A percentile compares a stretch with the other conserved stretches of the same genome.
These are phyloP conservation scores for Mantamonas sphyraenae DNA, from an alignment of 78 protist species.

Conservation along the genomic window DNA sequence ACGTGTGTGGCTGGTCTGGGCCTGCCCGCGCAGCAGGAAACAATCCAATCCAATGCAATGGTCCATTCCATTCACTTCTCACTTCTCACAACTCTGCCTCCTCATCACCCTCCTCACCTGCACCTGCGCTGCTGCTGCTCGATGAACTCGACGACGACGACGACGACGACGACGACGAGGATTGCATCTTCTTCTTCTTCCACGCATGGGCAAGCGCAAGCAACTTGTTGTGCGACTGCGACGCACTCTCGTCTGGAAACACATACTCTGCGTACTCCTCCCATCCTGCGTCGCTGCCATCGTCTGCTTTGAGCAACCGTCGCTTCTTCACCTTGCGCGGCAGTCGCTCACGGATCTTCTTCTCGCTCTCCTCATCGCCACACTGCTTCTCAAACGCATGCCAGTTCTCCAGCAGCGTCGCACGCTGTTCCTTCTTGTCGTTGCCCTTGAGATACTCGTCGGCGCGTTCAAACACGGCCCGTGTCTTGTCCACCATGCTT, in stretches of 20 bases:
- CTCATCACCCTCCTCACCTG: no score
- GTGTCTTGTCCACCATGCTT: background rate
- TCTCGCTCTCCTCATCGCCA: slow-evolving; percentile 32
- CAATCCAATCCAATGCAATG: no score
- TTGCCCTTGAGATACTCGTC: slow-evolving; percentile 15
- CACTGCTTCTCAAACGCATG: slow-evolving; percentile 17
- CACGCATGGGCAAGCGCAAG: slow-evolving; percentile 79
- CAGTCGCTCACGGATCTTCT: slow-evolving; percentile 15
- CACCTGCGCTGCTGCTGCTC: no score
- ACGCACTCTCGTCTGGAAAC: slow-evolving; percentile 66
- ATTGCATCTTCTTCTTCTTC: no score
- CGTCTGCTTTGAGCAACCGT: slow-evolving; percentile 16
- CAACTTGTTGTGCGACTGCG: slow-evolving; percentile 59
- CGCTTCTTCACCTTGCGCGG: slow-evolving; percentile 63
- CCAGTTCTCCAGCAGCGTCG: slow-evolving; percentile 45
- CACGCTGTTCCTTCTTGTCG: slow-evolving; percentile 19
- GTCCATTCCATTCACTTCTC: no score
- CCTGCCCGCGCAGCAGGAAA: no score
- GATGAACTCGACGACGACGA: no score
- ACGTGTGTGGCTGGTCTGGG: no score
- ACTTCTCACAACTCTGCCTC: no score
- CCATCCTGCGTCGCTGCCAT: slow-evolving; percentile 30
- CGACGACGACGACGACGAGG: no score
- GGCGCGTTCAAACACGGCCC: slow-evolving; percentile 42
- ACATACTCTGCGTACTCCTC: slow-evolving; percentile 85